Evolutionary conservation across 1,139 yeast genomes (phyloP), one percentile per base, ranked within the genome.

Genomic region (Saccharomyces pastorianus): DNA sequence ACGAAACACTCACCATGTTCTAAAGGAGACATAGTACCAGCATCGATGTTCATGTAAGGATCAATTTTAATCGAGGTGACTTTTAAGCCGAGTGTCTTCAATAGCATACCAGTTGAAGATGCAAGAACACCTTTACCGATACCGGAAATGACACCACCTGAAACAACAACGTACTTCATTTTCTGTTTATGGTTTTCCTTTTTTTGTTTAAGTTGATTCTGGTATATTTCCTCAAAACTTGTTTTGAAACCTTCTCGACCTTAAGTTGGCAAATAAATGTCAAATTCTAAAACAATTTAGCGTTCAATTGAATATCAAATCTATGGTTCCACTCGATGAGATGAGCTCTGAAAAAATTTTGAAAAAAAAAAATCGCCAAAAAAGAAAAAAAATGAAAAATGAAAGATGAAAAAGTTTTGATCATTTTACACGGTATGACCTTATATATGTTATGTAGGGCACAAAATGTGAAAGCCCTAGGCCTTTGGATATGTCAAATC

Each of bases 1-100:
- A 95, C 98, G 70, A 91, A 93, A 72, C 96, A 96, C 73, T 93
- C 99, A 61, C 99, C 99, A 70, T 93, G 99, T 72, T 93, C 99
- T 70, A 93, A 78, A 26, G 99, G 99, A 48, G 96, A 88, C 99
- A 93, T 93, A 53, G 99, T 93, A 65, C 99, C 99, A 49, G 99
- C 99, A 75, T 93, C 99, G 63, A 93, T 89, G 75, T 93, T 93
- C 96, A 93, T 88, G 75, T 93, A 93, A 48, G 99, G 99, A 76
- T 93, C 99, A 68, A 93, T 93, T 73, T 93, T 93, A 76, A 95
- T 93, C 14, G 98, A 90, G 5, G 99, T 91, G 58, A 91, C 99
- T 71, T 95, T 84, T 66, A 87, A 80, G 54, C 99, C 99, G 60
- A 89, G 75, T 53, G 99, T 91, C 74, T 95, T 95, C 73, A 95